Base-by-base conservation (phyloP, 176 grass and related monocot genomes). In the Triticum turgidum region DNA sequence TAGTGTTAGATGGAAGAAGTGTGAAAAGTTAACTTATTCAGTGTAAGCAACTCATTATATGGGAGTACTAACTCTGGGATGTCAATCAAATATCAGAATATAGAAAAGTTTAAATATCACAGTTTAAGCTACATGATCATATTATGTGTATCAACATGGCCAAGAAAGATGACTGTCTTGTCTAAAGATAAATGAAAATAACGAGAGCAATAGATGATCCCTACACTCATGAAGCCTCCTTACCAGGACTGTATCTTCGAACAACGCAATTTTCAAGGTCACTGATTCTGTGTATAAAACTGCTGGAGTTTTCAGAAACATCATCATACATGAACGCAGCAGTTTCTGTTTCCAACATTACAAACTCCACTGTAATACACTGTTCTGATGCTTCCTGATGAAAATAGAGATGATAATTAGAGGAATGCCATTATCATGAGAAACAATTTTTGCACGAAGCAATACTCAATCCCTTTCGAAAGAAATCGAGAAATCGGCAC, bases 241-340 rank as follows among this genome's bases (percentile, higher is more conserved):
- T 88, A 96, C 92, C 97, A 88, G 92, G 80, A 87, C 39, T 86
- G 77, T 96, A 94, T 79, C 88, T 86, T 41, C 92, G 85, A 20
- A 96, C 83, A 0, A 98, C 92, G 85, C 92, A 96, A 72, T 94
- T 96, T 82, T 98, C 92, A 78, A 98, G 94, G 77, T 98, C 94
- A 66, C 88, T 87, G 86, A 98, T 86, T 84, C 34, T 90, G 85
- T 88, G 69, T 61, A 70, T 71, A 20, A 96, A 94, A 87, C 30
- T 52, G 77, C 27, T 83, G 51, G 51, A 81, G 65, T 80, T 91
- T 79, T 82, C 67, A 10, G 77, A 75, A 80, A 67, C 59, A 61
- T 41, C 86, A 59, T 77, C 76, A 77, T 82, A 81, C 64, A 88
- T 66, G 81, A 84, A 88, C 30, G 69, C 58, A 69, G 80, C 85